Base-by-base conservation (phyloP, 768 basidiomycete genomes). In the Lactarius evosmus region DNA sequence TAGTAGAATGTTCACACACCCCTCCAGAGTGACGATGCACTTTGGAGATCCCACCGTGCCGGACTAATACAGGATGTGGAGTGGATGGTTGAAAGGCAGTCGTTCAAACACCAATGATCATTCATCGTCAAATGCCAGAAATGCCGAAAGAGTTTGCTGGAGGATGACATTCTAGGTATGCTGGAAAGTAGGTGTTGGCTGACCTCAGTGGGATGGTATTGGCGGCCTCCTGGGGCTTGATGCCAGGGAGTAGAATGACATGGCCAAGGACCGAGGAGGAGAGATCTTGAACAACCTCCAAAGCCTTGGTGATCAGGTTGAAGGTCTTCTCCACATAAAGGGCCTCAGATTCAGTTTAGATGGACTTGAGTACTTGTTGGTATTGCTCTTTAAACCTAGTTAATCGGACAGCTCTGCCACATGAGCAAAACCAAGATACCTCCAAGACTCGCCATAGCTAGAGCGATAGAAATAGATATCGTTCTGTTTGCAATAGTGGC, bases 41-140 rank as follows among this genome's bases (percentile, higher is more conserved):
- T 93, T 93, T 0, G 90, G 90, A 54, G 87, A 84, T 27, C 93
- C 93, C 2, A 88, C 90, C 0, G 93, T 95, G 16, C 93, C 93
- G 16, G 89, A 92, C 41, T 88, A 91, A 73, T 93, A 95, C 14
- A 94, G 70, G 62, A 95, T 91, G 74, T 84, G 93, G 16, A 91
- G 74, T 2, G 93, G 92, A 36, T 91, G 89, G 64, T 80, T 80
- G 73, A 94, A 93, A 0, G 88, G 85, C 7, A 89, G 78, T 71
- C 90, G 87, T 66, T 84, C 83, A 69, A 92, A 95, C 12, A 72
- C 73, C 36, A 92, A 76, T 56, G 79, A 77, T n/a, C 78, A 75
- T 54, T 77, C 76, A 61, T 83, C 82, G 4, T 77, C 81, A 2
- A 74, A 71, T 2, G 78, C 72, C 50, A 91, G 66, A 72, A 90